A percentile compares a stretch with the other conserved stretches of the same genome.
These are phyloP conservation scores for Ogataea angusta DNA, from an alignment of 805 yeast genomes.

Conservation along the genomic window DNA sequence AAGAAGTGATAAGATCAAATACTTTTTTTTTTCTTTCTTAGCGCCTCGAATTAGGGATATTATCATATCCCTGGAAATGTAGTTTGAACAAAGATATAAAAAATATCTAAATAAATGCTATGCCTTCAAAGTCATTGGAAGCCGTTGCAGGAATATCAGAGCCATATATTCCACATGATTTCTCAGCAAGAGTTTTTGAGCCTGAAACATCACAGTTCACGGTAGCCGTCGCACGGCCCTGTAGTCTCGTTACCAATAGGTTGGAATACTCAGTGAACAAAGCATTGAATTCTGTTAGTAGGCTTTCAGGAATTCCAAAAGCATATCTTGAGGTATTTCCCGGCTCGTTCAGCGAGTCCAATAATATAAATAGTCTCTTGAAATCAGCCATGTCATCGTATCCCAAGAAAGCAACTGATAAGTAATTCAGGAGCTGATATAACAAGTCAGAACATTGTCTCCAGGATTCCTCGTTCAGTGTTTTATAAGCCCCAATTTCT, in stretches of 20 bases:
- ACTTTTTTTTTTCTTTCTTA: slow-evolving; percentile 2
- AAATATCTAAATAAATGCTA: background rate
- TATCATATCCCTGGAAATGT: background rate
- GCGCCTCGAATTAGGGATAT: slow-evolving; percentile 9
- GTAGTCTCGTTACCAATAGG: background rate
- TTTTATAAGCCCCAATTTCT: background rate
- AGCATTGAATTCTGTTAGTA: background rate
- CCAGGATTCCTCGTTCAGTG: background rate
- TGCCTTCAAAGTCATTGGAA: background rate
- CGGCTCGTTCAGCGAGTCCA: background rate
- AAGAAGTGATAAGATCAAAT: background rate
- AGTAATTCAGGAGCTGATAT: background rate
- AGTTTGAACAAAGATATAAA: background rate
- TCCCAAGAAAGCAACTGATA: slow-evolving; percentile 1
- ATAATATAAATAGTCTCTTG: background rate
- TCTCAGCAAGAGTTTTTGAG: too few relatives aligned
- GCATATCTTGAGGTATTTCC: background rate
- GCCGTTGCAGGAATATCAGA: background rate
- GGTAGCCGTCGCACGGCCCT: background rate
- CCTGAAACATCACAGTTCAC: too few relatives aligned
- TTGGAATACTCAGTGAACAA: background rate
- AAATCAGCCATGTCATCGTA: slow-evolving; percentile 2
- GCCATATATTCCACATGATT: too few relatives aligned
- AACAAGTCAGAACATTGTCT: background rate
- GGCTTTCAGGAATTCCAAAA: background rate